Conservation (phyloP, 2,329 filamentous ascomycete species). For the Alternaria infectoria region DNA sequence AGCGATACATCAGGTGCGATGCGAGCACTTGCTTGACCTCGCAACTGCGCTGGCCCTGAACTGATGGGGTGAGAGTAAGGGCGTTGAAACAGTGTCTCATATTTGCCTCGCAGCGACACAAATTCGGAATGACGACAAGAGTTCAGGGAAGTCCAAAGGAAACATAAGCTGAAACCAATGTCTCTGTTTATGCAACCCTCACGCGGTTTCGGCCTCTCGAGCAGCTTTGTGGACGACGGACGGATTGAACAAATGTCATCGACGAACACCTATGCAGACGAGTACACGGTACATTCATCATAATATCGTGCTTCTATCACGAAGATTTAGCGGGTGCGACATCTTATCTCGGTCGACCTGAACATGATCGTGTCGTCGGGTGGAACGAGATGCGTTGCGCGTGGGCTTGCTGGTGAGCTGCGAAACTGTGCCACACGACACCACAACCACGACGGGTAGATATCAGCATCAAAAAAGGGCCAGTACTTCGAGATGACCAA, state of each 20-base stretch:
- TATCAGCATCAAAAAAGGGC: rapidly evolving
- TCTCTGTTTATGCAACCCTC: background rate
- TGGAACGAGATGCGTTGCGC: background rate
- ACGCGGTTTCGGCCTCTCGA: background rate
- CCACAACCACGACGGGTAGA: background rate
- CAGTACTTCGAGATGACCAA: background rate
- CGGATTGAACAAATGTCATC: background rate
- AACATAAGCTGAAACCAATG: background rate
- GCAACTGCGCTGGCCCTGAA: too few species aligned
- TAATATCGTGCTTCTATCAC: background rate
- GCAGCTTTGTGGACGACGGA: background rate
- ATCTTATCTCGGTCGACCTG: background rate
- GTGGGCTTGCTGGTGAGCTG: background rate
- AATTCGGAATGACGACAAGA: background rate
- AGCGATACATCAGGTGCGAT: background rate
- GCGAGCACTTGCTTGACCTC: background rate
- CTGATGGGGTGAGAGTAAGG: background rate
- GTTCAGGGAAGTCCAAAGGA: background rate
- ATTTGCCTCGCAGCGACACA: background rate
- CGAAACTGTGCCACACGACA: background rate
- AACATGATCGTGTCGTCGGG: background rate
- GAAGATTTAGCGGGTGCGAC: background rate
- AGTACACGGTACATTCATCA: background rate
- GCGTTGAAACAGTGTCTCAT: background rate
- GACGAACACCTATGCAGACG: background rate